Base-by-base conservation (phyloP, 202 grass and related monocot genomes). In the Saccharum hybrid region DNA sequence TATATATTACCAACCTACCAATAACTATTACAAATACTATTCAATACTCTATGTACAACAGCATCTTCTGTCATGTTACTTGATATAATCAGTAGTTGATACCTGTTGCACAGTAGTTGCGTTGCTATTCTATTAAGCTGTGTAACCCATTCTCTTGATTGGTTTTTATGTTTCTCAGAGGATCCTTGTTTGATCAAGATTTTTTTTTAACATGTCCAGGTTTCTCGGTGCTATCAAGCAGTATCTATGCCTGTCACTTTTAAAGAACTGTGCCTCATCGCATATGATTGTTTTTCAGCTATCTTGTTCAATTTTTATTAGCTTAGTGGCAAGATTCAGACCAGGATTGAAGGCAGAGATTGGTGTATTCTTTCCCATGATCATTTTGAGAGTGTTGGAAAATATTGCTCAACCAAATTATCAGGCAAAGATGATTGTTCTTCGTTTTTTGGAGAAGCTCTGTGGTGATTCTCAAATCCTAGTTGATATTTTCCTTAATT, bases 171-270 rank as follows among this genome's bases (percentile, higher is more conserved):
- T 84, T 26, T 56, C 5, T 75, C 19, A 13, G 14, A 54, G 52
- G 18, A 66, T 51, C 14, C 15, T 9, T 62, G 23, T 63, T 63
- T 84, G 78, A 15, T 82, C 78, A 84, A 91, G 48, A 61, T 69
- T 33, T 72, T 81, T 49, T 23, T 57, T 87, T 31, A 77, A 86
- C 81, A 36, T 81, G 54, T 83, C 82, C 93, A 99, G 96, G 87
- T 99, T 99, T 94, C 89, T 99, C 61, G 96, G 96, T 78, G 96
- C 96, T 68, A 99, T 99, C 83, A 99, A 96, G 83, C 96, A 99
- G 63, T 99, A 96, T 90, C 63, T 99, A 49, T 99, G 96, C 88
- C 73, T 99, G 16, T 99, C 93, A 18, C 91, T 99, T 72, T 76
- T 99, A 86, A 99, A 99, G 93, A 99, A 99, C 69, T 96, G 91